A percentile compares a stretch with the other conserved stretches of the same genome.
Conservation (phyloP, 1,284 basidiomycete genomes). For the Trichosporon faecale region DNA sequence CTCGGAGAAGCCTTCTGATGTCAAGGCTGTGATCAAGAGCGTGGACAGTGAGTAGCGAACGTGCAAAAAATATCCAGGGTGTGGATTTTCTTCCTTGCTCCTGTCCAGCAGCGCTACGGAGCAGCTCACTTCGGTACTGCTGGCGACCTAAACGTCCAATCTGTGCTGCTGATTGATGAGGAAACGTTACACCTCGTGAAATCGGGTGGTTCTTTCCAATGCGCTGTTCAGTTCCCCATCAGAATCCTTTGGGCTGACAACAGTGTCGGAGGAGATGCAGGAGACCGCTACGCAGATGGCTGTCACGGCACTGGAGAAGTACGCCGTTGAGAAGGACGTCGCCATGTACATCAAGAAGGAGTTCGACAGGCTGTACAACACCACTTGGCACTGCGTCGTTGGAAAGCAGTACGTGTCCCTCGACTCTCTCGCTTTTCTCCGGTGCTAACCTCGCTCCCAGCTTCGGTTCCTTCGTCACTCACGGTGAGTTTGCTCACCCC, state of each 20-base stretch:
- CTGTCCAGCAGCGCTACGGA: background rate
- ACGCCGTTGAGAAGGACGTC: slow-evolving; percentile 94
- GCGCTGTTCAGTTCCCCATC: no score
- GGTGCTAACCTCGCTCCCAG: slow-evolving; percentile 30
- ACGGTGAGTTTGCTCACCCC: slow-evolving; percentile 64
- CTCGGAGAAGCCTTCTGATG: background rate
- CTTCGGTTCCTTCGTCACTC: slow-evolving; percentile 95
- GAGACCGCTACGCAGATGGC: slow-evolving; percentile 85
- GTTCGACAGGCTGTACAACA: slow-evolving; percentile 82
- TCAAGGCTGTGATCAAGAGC: slow-evolving; percentile 88
- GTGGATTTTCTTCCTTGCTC: background rate
- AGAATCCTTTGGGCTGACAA: background rate
- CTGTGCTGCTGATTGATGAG: no score
- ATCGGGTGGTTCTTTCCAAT: no score
- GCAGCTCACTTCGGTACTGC: no score
- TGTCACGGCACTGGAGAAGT: slow-evolving; percentile 78
- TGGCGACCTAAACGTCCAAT: no score
- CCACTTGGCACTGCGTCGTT: slow-evolving; percentile 90
- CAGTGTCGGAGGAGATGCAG: slow-evolving; percentile 89
- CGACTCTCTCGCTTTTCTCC: background rate
- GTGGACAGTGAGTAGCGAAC: slow-evolving; percentile 66
- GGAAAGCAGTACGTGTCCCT: slow-evolving; percentile 68
- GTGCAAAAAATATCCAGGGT: background rate
- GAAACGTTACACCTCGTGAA: no score
- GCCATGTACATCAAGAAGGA: slow-evolving; percentile 97